Evolutionary conservation across 345 rosid genomes (phyloP).

Genomic region (Lepidium didymum): DNA sequence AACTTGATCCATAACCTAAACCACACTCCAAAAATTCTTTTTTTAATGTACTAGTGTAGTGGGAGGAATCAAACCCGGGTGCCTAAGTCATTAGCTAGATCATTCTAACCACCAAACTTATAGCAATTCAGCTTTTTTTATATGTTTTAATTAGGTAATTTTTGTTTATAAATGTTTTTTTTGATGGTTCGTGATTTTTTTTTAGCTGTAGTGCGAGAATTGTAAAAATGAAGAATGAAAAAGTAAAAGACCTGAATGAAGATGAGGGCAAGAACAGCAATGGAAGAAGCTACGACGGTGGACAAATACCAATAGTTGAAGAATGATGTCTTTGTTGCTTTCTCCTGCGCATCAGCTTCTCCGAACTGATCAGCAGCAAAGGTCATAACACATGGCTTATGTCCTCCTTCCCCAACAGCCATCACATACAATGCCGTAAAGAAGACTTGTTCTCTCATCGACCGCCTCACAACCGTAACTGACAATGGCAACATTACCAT

Average conservation of each 20-base stretch:
- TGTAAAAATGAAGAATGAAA: not conserved
- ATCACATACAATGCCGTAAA: conserved; percentile 61
- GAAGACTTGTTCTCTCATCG: conserved; percentile 43
- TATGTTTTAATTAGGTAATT: too few species aligned
- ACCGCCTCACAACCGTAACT: conserved; percentile 40
- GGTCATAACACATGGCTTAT: conserved; percentile 89
- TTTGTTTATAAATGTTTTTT: too few species aligned
- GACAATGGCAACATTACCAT: conserved; percentile 58
- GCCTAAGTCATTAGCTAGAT: too few species aligned
- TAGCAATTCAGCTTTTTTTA: too few species aligned
- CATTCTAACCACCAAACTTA: too few species aligned
- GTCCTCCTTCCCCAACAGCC: conserved; percentile 89
- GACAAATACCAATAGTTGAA: conserved; percentile 89
- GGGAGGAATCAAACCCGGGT: too few species aligned
- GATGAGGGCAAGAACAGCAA: conserved; percentile 49
- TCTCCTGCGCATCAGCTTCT: conserved; percentile 51
- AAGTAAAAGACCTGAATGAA: conserved; percentile 55
- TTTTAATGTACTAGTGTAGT: too few species aligned
- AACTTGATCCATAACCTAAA: too few species aligned
- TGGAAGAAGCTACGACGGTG: conserved; percentile 49
- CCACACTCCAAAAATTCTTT: too few species aligned
- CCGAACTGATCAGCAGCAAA: conserved; percentile 94
- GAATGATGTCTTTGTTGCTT: conserved; percentile 77
- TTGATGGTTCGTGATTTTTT: too few species aligned
- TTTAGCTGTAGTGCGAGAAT: too few species aligned